Base-by-base conservation (phyloP, 2,329 filamentous ascomycete species). In the Celoporthe dispersa region DNA sequence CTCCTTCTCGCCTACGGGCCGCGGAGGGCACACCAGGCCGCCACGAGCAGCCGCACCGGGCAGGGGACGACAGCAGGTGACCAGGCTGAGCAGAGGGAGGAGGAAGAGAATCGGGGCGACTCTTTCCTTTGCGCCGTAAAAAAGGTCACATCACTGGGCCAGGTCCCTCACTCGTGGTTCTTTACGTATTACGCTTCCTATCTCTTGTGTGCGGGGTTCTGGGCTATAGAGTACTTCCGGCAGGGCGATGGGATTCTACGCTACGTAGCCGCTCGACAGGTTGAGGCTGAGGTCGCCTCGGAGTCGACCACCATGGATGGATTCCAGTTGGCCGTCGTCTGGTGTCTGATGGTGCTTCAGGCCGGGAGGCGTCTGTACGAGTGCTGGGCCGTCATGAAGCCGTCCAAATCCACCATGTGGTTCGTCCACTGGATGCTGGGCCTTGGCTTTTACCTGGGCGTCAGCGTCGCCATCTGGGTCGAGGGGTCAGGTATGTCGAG, bases 141-240 rank as follows among this genome's bases (percentile, higher is more conserved):
- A 66, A 74, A 75, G 66, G 57, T 82, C 70, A 81, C 82, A 4
- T 80, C 81, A 1, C 73, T 80, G 60, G 81, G 81, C 74, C 87
- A 88, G 77, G 91, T 98, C 48, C 94, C 95, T 31, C 96, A 98
- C 81, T 87, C 87, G 72, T 98, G 93, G 90, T 98, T 98, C 80
- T 87, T 86, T 59, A 92, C 96, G 75, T 98, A 97, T 81, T 98
- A 99, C 79, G 77, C 92, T 67, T 79, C 90, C 48, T 95, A 93
- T 3, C 81, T 94, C 5, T 77, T 83, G 1, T 90, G 88, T 70
- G 94, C 93, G 0, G 76, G 88, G 5, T 92, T 94, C 78, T 98
- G 94, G 94, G 87, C 85, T 0, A 79, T 81, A 74, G 91, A 94
- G 79, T 86, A 92, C 67, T 73, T 87, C 33, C 80, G 76, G 35